A percentile compares a stretch with the other conserved stretches of the same genome.
These are phyloP conservation scores for Dothideomycetes sp. DNA, from an alignment of 2,329 filamentous ascomycete species.

Conservation along the genomic window DNA sequence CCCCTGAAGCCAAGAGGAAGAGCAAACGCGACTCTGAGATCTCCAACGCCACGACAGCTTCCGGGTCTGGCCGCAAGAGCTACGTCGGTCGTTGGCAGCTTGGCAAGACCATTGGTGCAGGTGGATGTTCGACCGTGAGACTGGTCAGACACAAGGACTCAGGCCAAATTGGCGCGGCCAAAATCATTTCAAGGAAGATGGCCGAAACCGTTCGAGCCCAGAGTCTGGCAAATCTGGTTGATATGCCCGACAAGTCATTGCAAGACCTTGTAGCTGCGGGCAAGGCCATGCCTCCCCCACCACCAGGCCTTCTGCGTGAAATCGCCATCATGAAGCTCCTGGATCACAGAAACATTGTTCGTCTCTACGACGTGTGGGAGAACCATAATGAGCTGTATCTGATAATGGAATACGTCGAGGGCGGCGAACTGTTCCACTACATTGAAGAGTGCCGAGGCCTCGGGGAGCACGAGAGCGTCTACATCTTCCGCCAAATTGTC, in stretches of 20 bases:
- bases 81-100: constrained; percentile 92
- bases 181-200: constrained; percentile 78
- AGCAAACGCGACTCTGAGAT: constrained; percentile 45
- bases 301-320: constrained; percentile 84
- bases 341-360: constrained; percentile 89
- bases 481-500: constrained; percentile 87
- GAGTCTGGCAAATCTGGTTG: constrained; percentile 74
- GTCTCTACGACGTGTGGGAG: constrained; percentile 95
- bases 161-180: constrained; percentile 77
- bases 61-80: constrained; percentile 50
- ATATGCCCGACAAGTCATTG: constrained; percentile 31
- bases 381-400: constrained; percentile 94
- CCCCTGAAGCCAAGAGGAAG: constrained; percentile 36
- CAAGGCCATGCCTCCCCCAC: constrained; percentile 51
- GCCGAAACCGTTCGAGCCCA: constrained; percentile 75
- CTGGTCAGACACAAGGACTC: constrained; percentile 70
- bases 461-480: constrained; percentile 68
- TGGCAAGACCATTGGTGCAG: constrained; percentile 79
- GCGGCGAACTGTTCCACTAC: constrained; percentile 77
- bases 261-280: constrained; percentile 46
- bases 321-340: constrained; percentile 96
- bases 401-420: constrained; percentile 84
- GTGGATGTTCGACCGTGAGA: constrained; percentile 80
- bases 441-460: constrained; percentile 68
- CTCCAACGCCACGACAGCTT: constrained; percentile 46